Evolutionary conservation across 108 stramenopile species (phyloP), one percentile per base, ranked within the genome.

Genomic region (Fistulifera solaris): DNA sequence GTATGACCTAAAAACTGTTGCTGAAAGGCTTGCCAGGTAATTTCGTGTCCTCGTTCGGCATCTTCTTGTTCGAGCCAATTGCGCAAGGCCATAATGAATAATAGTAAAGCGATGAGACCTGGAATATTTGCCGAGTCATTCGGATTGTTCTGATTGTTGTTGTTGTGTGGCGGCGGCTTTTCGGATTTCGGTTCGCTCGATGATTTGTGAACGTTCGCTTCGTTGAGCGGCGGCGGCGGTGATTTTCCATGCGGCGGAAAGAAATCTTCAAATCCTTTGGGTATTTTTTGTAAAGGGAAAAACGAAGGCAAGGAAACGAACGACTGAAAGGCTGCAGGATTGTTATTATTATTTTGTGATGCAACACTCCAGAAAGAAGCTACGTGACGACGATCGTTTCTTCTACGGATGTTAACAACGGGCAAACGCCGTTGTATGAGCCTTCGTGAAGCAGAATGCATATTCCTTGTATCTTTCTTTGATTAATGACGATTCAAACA

Each of bases 21-120:
- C 61, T 78, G 70, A 59, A 96, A 94, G 48, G 94, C 92, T 39
- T 77, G 67, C 85, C 89, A 97, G 11, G 86, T 92, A 45, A 90
- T 81, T 59, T 90, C 89, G 23, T 73, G 71, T 41, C 87, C 87
- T 38, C 78, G 75, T 15, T 67, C 66, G 6, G 45, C 26, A 18
- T 72, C 61, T 16, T 77, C 81, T 23, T 75, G 72, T 24, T 78
- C 78, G 22, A 85, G 48, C 27, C 67, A 62, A 25, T 67, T 58
- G 19, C 78, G 65, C 2, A 77, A 68, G 5, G 75, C 73, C 48
- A 83, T 24, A 10, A 89, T 65, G 42, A 89, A 45, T 11, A 81
- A 44, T 0, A 86, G 58, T 2, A 86, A 60, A 0, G 70, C 26
- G 10, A 66, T 57, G 16, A 72, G 43, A 24, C 77, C 67, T 50